phyloP scores from a whole-genome alignment of 1,139 yeast genomes.

The Candida albicans region DNA sequence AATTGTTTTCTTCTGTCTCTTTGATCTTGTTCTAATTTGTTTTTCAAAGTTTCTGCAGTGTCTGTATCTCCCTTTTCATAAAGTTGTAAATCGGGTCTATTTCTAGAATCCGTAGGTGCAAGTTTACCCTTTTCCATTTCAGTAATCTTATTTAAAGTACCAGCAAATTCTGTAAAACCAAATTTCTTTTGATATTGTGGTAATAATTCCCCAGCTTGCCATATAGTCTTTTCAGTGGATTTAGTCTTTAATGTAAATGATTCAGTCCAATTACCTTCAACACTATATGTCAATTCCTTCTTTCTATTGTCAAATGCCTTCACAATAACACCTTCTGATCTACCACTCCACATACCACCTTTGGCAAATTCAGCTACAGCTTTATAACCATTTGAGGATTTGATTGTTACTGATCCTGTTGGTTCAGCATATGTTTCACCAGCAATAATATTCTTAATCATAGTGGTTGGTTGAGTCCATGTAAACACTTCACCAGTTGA shows the following conservation, averaged over 20 bases:
- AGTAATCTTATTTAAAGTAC: conserved; percentile 78
- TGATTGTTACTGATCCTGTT: conserved; percentile 62
- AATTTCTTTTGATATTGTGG: conserved; percentile 60
- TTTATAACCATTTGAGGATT: conserved; percentile 64
- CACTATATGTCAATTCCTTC: conserved; percentile 41
- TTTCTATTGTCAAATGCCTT: conserved; percentile 46
- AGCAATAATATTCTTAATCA: conserved; percentile 83
- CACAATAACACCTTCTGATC: conserved; percentile 76
- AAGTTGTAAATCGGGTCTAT: conserved; percentile 77
- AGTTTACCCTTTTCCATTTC: conserved; percentile 59
- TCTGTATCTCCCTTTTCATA: conserved; percentile 72
- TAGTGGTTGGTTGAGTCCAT: conserved; percentile 82
- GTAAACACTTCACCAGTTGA: conserved; percentile 68
- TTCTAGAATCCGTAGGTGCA: conserved; percentile 87
- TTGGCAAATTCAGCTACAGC: conserved; percentile 74
- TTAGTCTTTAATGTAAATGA: conserved; percentile 45
- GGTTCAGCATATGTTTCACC: conserved; percentile 98
- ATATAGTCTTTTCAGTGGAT: conserved; percentile 49
- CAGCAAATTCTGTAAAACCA: conserved; percentile 85
- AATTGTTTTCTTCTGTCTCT: conserved; percentile 68
- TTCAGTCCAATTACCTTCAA: conserved; percentile 79
- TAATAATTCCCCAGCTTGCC: conserved; percentile 71
- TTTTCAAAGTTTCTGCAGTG: conserved; percentile 68
- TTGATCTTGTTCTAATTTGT: conserved; percentile 74
- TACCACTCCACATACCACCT: conserved; percentile 78